Evolutionary conservation across 345 rosid genomes (phyloP).

Genomic region (Lenwebbia sp.): DNA sequence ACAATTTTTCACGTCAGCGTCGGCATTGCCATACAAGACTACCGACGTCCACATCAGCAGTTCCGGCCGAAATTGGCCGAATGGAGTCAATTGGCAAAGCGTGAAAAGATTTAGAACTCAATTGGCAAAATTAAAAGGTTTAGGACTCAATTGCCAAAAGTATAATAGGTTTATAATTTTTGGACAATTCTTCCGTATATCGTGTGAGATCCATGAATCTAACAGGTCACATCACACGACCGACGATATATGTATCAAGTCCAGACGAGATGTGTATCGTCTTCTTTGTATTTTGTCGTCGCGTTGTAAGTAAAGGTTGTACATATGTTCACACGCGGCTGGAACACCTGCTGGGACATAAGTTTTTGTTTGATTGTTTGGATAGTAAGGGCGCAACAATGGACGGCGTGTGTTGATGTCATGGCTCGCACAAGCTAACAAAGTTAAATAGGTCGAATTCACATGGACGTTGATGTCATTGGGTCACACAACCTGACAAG

Average conservation of each 20-base stretch:
- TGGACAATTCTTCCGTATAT: too few relatives aligned
- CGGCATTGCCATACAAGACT: too few relatives aligned
- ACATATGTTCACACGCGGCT: not conserved
- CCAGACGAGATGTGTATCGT: not conserved
- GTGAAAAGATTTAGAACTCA: too few relatives aligned
- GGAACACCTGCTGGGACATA: not conserved
- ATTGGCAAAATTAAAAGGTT: too few relatives aligned
- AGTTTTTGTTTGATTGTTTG: not conserved
- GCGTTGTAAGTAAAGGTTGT: not conserved
- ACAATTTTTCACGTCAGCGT: too few relatives aligned
- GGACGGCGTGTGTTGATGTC: not conserved
- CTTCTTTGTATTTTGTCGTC: not conserved
- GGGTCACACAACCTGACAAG: not conserved
- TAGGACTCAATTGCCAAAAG: too few relatives aligned
- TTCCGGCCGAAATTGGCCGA: too few relatives aligned
- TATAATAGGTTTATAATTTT: too few relatives aligned
- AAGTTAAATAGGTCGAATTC: not conserved
- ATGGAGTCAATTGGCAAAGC: too few relatives aligned
- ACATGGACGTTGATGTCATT: not conserved
- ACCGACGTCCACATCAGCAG: too few relatives aligned
- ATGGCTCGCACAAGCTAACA: not conserved
- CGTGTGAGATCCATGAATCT: not conserved
- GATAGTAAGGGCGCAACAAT: not conserved
- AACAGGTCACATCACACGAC: not conserved
- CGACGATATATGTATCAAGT: not conserved